These are phyloP conservation scores for Xylaria hypoxylon DNA, from an alignment of 2,329 filamentous ascomycete genomes.

Conservation along the genomic window DNA sequence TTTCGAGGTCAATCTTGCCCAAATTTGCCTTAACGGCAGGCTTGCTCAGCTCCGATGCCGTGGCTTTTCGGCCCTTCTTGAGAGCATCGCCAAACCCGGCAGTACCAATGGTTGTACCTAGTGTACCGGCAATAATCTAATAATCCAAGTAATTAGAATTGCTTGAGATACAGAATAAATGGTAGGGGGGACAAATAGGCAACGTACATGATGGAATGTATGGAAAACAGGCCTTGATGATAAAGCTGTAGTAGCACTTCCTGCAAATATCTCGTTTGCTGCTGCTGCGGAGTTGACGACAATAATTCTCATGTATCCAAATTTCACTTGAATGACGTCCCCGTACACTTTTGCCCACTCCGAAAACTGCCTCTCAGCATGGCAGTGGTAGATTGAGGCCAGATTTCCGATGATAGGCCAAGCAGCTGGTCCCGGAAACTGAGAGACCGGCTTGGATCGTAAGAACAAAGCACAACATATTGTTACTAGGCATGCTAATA, in stretches of 20 bases:
- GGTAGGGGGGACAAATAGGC: no score
- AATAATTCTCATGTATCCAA: neutral
- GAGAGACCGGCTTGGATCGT: neutral
- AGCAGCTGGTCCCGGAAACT: no score
- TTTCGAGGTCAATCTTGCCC: constrained; percentile 3
- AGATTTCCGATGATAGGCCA: neutral
- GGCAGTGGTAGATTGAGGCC: neutral
- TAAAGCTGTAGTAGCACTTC: no score
- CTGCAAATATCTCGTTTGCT: no score
- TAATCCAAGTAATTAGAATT: no score
- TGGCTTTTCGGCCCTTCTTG: constrained; percentile 3
- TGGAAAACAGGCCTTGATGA: no score
- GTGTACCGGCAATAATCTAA: no score
- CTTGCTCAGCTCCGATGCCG: neutral
- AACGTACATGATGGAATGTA: no score
- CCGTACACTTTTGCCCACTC: constrained; percentile 4
- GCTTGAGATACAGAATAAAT: no score
- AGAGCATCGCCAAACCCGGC: neutral
- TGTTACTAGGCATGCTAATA: neutral
- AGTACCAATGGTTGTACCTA: no score
- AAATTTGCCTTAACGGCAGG: constrained; percentile 3
- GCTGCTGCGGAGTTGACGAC: neutral
- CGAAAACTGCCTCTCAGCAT: constrained; percentile 6
- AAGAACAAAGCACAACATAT: constrained; percentile 9
- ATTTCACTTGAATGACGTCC: constrained; percentile 3